Evolutionary conservation across 2,329 filamentous ascomycete species (phyloP), one percentile per base, ranked within the genome.

Genomic region (Didymella segeticola): DNA sequence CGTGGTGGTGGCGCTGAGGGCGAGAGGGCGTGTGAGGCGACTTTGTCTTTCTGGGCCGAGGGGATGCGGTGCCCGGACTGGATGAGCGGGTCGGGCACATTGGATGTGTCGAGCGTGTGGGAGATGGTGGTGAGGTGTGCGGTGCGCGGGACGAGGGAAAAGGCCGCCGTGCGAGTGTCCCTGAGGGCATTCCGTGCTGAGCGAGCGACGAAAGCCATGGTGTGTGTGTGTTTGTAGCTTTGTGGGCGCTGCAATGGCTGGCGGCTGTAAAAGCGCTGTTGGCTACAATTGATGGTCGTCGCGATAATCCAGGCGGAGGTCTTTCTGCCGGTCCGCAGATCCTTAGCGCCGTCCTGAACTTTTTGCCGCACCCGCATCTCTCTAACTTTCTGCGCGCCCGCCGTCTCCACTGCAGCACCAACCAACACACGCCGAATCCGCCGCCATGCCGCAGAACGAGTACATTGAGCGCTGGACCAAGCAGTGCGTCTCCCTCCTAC

Each of bases 401-500:
- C 37, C 10, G 22, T 34, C 51, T 54, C 52, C 56, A 43, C 47
- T 19, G 33, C 19, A 14, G 23, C 41, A 43, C 31, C 46, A 41
- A 45, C 34, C 48, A 57, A 52, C 36, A 46, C 26, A 29, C 51
- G 43, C 47, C 57, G 47, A 43, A 50, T 34, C 42, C 45, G 43
- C 43, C 61, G 58, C 57, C 71, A 79, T 89, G 88, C 89, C 89
- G 83, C 89, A 93, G 82, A 92, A 92, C 78, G 89, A 90, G 78
- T 89, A 83, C 58, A 81, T 81, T 79, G 91, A 95, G 77, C 84
- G 89, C 77, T 92, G 86, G 82, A 81, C 83, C 67, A 90, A 90
- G 73, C 78, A 77, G 68, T 78, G 80, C 61, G 79, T 79, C 56
- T 69, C 56, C 20, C 49, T 17, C 37, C 47, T 33, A 11, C 22